Evolutionary conservation across 352 stramenopile genomes (phyloP).

Genomic region (Pythium dissotocum): DNA sequence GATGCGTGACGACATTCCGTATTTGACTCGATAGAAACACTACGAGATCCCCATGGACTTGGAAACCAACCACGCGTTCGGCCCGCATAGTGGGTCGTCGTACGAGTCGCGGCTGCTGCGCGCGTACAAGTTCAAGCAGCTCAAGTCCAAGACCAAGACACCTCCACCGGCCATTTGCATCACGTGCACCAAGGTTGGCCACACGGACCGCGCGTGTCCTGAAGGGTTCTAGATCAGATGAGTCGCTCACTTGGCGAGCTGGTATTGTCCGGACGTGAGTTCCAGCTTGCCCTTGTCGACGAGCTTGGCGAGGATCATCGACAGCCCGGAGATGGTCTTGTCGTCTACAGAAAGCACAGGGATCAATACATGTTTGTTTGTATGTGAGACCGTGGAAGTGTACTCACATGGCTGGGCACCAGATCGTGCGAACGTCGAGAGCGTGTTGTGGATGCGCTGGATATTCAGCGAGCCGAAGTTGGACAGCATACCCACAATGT

Average conservation of each 20-base stretch:
- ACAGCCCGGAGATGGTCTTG: slow-evolving; percentile 81
- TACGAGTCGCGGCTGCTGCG: slow-evolving; percentile 55
- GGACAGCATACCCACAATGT: slow-evolving; percentile 95
- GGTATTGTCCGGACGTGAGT: slow-evolving; percentile 65
- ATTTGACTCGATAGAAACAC: slow-evolving; percentile 35
- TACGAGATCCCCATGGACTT: slow-evolving; percentile 50
- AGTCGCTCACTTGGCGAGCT: slow-evolving; percentile 40
- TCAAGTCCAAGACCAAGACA: slow-evolving; percentile 30
- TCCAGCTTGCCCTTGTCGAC: slow-evolving; percentile 73
- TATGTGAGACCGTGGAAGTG: not conserved
- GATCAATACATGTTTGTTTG: not conserved
- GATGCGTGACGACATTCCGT: not conserved
- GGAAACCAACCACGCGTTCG: slow-evolving; percentile 56
- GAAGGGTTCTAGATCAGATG: slow-evolving; percentile 46
- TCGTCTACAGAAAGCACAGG: slow-evolving; percentile 45
- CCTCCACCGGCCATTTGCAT: slow-evolving; percentile 47
- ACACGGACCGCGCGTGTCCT: slow-evolving; percentile 52
- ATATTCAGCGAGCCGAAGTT: slow-evolving; percentile 93
- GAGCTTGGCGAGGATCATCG: slow-evolving; percentile 66
- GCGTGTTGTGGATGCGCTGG: slow-evolving; percentile 94
- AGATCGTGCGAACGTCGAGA: slow-evolving; percentile 85
- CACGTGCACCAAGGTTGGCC: slow-evolving; percentile 48
- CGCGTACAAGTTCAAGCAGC: slow-evolving; percentile 56
- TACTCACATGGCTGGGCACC: slow-evolving; percentile 73
- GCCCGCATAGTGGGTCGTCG: slow-evolving; percentile 58